Evolutionary conservation across 495 filamentous ascomycete genomes (phyloP).

Genomic region (Podospora pseudopauciseta): DNA sequence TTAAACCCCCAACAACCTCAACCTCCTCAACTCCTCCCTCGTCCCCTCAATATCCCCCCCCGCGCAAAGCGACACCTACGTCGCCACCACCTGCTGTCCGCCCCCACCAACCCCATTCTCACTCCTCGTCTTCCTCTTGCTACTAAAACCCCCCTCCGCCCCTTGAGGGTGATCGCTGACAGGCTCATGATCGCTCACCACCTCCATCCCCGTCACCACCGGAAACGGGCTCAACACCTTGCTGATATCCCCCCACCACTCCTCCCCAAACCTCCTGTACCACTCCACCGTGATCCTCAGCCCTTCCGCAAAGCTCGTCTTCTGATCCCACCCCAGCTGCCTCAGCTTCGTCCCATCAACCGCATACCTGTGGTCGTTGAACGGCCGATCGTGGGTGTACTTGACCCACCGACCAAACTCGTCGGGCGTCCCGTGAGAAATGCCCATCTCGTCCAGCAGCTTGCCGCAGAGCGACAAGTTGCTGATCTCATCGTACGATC

Average conservation of each 20-base stretch:
- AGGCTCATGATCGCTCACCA: slow-evolving; percentile 48
- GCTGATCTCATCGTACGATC: slow-evolving; percentile 63
- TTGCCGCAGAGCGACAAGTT: slow-evolving; percentile 56
- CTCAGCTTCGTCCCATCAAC: slow-evolving; percentile 64
- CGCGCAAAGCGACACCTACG: not conserved
- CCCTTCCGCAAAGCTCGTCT: slow-evolving; percentile 58
- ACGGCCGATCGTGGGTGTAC: slow-evolving; percentile 66
- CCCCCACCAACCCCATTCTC: slow-evolving; percentile 9
- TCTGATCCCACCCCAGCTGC: slow-evolving; percentile 64
- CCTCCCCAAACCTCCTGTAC: slow-evolving; percentile 59
- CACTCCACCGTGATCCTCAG: slow-evolving; percentile 64
- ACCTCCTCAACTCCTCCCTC: not conserved
- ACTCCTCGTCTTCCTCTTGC: slow-evolving; percentile 44
- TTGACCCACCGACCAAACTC: slow-evolving; percentile 54
- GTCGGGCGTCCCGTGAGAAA: slow-evolving; percentile 40
- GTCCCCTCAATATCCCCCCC: not conserved
- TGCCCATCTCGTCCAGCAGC: slow-evolving; percentile 53
- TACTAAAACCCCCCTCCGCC: slow-evolving; percentile 35
- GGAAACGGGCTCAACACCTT: slow-evolving; percentile 58
- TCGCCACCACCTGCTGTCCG: slow-evolving; percentile 19
- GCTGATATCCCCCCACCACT: slow-evolving; percentile 74
- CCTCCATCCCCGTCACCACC: slow-evolving; percentile 47
- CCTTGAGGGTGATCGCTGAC: slow-evolving; percentile 44
- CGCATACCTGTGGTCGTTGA: slow-evolving; percentile 68
- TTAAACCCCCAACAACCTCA: not conserved